Conservation (phyloP, 2,329 filamentous ascomycete species). For the Helotiales sp. region DNA sequence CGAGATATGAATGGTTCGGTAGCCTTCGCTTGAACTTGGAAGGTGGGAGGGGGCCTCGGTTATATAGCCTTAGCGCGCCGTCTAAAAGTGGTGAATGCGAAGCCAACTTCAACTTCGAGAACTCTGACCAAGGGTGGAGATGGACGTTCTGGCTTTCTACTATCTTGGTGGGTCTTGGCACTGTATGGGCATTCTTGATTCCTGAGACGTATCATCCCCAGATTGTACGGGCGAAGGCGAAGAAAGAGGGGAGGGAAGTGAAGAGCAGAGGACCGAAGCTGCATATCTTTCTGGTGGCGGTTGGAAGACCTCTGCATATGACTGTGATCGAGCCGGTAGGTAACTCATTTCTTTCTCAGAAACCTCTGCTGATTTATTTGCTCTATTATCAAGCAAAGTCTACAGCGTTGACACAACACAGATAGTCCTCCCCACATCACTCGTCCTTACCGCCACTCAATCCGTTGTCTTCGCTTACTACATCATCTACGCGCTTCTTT, state of each 20-base stretch:
- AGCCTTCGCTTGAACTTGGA: no score
- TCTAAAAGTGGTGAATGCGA: no score
- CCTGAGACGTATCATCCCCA: slow-evolving; percentile 15
- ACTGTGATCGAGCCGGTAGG: slow-evolving; percentile 14
- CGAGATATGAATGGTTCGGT: no score
- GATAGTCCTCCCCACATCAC: slow-evolving; percentile 12
- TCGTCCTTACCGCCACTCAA: slow-evolving; percentile 14
- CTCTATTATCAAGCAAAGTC: neutral
- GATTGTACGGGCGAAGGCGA: slow-evolving; percentile 4
- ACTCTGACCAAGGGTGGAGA: slow-evolving; percentile 2
- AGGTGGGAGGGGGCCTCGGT: no score
- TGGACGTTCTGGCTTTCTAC: slow-evolving; percentile 14
- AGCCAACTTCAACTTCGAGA: no score
- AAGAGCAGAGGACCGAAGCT: neutral
- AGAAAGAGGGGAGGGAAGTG: neutral
- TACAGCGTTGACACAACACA: neutral
- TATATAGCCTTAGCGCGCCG: no score
- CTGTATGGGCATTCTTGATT: neutral
- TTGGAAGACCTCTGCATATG: slow-evolving; percentile 18
- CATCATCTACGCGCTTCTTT: slow-evolving; percentile 13
- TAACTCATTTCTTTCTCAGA: no score
- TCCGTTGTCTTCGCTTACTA: slow-evolving; percentile 18
- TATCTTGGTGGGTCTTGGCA: slow-evolving; percentile 1
- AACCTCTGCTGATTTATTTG: no score
- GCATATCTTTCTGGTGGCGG: neutral